phyloP scores from a whole-genome alignment of 768 basidiomycete genomes.

The Lactifluus volemus region DNA sequence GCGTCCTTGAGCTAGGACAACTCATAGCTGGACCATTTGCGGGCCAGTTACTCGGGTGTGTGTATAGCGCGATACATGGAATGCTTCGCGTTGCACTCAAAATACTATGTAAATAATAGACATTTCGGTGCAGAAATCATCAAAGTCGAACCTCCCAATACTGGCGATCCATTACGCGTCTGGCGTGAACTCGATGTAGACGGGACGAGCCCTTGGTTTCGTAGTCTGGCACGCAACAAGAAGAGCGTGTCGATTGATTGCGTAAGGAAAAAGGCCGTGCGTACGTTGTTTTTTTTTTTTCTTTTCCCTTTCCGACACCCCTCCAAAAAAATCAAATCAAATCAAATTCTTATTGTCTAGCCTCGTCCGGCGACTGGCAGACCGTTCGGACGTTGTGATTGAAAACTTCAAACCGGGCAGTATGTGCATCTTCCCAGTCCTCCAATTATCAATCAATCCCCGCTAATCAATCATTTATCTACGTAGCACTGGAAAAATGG shows the following conservation, averaged over 20 bases:
- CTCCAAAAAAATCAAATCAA: neutral
- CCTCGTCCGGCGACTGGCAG: conserved; percentile 50
- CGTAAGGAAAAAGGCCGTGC: conserved; percentile 46
- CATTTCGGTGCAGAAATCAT: conserved; percentile 50
- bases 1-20: conserved; percentile 62
- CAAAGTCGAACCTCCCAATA: conserved; percentile 57
- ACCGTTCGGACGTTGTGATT: conserved; percentile 55
- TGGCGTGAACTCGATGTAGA: conserved; percentile 67
- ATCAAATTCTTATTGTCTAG: conserved; percentile 17
- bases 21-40: conserved; percentile 67
- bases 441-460: no score
- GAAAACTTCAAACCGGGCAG: conserved; percentile 75
- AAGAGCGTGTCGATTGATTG: conserved; percentile 65
- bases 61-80: neutral
- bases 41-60: conserved; percentile 61
- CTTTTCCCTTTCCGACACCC: neutral
- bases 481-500: conserved; percentile 61
- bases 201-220: conserved; percentile 67
- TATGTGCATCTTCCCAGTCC: conserved; percentile 20
- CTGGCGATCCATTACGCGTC: conserved; percentile 58
- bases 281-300: conserved; percentile 25
- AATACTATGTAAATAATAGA: neutral
- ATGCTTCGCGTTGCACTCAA: no score
- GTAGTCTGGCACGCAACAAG: conserved; percentile 64
- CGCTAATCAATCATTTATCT: neutral